Conservation (phyloP, 2,329 filamentous ascomycete species). For the Pyrenochaeta sp. region DNA sequence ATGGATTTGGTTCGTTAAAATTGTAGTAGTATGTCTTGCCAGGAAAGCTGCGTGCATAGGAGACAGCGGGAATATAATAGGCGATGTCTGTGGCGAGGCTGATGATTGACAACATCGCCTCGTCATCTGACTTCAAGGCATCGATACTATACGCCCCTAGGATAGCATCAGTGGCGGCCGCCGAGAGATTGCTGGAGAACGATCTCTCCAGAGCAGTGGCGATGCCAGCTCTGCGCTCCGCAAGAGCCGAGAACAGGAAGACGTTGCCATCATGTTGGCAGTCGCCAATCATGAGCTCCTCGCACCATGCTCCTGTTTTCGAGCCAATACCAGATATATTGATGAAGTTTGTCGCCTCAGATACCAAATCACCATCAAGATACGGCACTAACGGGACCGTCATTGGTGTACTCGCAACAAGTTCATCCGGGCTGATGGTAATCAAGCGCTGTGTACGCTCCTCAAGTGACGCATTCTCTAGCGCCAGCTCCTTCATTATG, state of each 20-base stretch:
- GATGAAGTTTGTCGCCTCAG: slow-evolving; percentile 18
- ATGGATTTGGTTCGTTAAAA: slow-evolving; percentile 36
- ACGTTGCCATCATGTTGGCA: slow-evolving; percentile 53
- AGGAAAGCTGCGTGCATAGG: slow-evolving; percentile 43
- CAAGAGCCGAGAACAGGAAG: slow-evolving; percentile 28
- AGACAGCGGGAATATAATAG: slow-evolving; percentile 52
- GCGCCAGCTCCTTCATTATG: slow-evolving; percentile 49
- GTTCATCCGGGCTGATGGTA: slow-evolving; percentile 47
- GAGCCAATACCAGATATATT: slow-evolving; percentile 29
- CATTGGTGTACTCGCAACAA: slow-evolving; percentile 51
- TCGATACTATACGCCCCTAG: slow-evolving; percentile 52
- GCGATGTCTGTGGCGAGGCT: slow-evolving; percentile 55
- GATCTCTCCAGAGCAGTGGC: slow-evolving; percentile 37
- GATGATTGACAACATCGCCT: slow-evolving; percentile 50
- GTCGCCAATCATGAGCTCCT: slow-evolving; percentile 56
- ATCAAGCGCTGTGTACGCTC: slow-evolving; percentile 52
- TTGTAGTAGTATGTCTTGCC: slow-evolving; percentile 26
- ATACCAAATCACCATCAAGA: slow-evolving; percentile 54
- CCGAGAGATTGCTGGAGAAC: slow-evolving; percentile 34
- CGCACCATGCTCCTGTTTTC: slow-evolving; percentile 48
- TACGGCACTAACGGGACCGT: slow-evolving; percentile 46
- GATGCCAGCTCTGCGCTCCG: slow-evolving; percentile 21
- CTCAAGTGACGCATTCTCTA: slow-evolving; percentile 42
- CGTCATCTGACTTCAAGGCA: slow-evolving; percentile 43
- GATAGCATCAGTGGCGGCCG: slow-evolving; percentile 15